Percentiles rank a stretch among this genome's conserved stretches.
phyloP scores from a whole-genome alignment of 2,329 filamentous ascomycete species.

The Diaporthe batatas region DNA sequence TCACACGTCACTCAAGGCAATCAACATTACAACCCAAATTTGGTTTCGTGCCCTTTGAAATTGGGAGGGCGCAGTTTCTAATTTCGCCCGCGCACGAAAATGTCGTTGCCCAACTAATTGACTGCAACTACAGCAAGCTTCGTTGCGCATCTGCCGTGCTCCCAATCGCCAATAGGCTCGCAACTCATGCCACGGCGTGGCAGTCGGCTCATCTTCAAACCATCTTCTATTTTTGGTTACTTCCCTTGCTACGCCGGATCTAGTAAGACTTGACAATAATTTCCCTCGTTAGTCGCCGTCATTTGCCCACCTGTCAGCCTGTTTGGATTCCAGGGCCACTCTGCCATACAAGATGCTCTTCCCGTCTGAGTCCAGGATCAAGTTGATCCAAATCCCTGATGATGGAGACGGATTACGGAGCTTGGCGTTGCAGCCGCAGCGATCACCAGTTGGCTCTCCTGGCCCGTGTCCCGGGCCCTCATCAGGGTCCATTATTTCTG shows the following conservation, averaged over 20 bases:
- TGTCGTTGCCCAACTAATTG: conserved; percentile 22
- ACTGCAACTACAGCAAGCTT: conserved; percentile 19
- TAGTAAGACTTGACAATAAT: conserved; percentile 14
- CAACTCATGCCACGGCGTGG: conserved; percentile 18
- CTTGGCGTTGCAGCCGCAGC: conserved; percentile 30
- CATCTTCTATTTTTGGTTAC: conserved; percentile 23
- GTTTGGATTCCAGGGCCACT: background rate
- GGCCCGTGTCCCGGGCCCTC: conserved; percentile 35
- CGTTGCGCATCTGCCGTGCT: conserved; percentile 16
- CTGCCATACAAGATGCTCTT: conserved; percentile 5
- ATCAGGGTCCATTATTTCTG: conserved; percentile 36
- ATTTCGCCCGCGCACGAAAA: conserved; percentile 12
- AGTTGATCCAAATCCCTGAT: conserved; percentile 2
- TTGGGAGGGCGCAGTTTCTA: conserved; percentile 28
- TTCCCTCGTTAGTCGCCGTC: background rate
- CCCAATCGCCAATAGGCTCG: conserved; percentile 21
- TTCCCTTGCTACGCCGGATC: background rate
- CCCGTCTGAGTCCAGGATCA: background rate
- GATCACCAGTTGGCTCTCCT: conserved; percentile 34
- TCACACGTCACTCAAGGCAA: background rate
- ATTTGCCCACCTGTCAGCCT: too few relatives aligned
- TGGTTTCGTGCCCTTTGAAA: background rate
- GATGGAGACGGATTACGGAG: conserved; percentile 11
- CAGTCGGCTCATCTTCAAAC: conserved; percentile 27
- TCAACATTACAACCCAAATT: conserved; percentile 13